A percentile compares a stretch with the other conserved stretches of the same genome.
These are phyloP conservation scores for Isoetes engelmannii DNA, from an alignment of 83 land plant species.

Conservation along the genomic window DNA sequence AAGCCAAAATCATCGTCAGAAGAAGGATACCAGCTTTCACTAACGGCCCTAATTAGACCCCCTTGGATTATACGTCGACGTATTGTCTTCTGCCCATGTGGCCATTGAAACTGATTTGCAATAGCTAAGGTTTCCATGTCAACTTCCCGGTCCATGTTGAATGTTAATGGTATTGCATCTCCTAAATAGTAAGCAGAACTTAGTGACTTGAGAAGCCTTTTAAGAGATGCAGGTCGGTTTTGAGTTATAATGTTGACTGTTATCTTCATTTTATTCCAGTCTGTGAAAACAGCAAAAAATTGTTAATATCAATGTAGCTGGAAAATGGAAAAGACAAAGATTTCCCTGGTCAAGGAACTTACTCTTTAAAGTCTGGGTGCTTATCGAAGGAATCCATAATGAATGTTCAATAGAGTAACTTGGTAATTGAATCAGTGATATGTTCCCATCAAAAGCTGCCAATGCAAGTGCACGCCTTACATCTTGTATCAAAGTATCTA, in stretches of 20 bases:
- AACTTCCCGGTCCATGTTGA: conserved; percentile 98
- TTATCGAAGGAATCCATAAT: conserved; percentile 17
- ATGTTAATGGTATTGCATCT: conserved; percentile 63
- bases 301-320: too few relatives aligned
- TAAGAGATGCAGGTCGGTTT: conserved; percentile 61
- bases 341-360: not conserved
- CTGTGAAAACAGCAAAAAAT: conserved; percentile 33
- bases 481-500: conserved; percentile 10
- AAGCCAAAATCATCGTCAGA: conserved; percentile 84
- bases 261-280: conserved; percentile 84
- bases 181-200: conserved; percentile 70
- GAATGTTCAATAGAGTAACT: conserved; percentile 13
- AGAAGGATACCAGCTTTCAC: conserved; percentile 89
- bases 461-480: conserved; percentile 14
- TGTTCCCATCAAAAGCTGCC: conserved; percentile 16
- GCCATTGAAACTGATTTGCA: conserved; percentile 62
- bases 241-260: conserved; percentile 90
- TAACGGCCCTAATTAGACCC: conserved; percentile 94
- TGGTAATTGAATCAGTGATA: conserved; percentile 14
- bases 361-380: conserved; percentile 11
- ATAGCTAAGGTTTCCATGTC: conserved; percentile 63
- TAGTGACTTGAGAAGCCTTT: conserved; percentile 71
- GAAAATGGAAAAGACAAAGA: too few relatives aligned
- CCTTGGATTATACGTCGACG: conserved; percentile 88
- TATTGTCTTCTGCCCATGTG: conserved; percentile 70